Conservation (phyloP, 2,329 filamentous ascomycete species). For the Diplodia corticola region DNA sequence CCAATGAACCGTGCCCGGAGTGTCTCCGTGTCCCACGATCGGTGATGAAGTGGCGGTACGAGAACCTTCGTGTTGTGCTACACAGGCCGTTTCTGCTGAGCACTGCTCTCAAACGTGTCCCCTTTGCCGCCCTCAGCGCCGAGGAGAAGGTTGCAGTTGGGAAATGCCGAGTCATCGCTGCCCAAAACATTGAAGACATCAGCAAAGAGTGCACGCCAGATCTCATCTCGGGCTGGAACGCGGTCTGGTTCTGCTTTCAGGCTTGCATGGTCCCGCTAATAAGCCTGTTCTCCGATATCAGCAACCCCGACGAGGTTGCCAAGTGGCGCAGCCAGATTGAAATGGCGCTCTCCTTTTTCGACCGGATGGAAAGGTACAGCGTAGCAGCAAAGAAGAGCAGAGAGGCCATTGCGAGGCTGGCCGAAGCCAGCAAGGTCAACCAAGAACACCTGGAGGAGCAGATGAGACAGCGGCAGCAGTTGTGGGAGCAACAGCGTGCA, state of each 20-base stretch:
- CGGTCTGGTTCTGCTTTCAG: constrained; percentile 79
- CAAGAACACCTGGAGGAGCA: constrained; percentile 15
- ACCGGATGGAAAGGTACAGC: constrained; percentile 46
- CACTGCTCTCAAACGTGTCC: constrained; percentile 58
- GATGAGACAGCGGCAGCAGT: neutral
- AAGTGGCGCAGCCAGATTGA: constrained; percentile 47
- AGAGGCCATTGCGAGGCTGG: constrained; percentile 45
- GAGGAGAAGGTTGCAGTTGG: constrained; percentile 69
- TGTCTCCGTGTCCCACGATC: constrained; percentile 68
- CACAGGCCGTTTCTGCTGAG: constrained; percentile 71
- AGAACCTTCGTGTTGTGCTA: constrained; percentile 74
- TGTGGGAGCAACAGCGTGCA: constrained; percentile 2
- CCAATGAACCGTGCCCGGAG: constrained; percentile 65
- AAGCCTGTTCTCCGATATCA: constrained; percentile 68
- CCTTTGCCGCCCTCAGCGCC: constrained; percentile 53
- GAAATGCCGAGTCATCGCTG: constrained; percentile 68
- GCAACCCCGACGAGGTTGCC: constrained; percentile 41
- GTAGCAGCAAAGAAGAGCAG: constrained; percentile 47
- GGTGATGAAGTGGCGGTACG: constrained; percentile 81
- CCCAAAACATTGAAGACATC: constrained; percentile 71
- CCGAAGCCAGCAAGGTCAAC: constrained; percentile 41
- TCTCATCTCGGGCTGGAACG: constrained; percentile 78
- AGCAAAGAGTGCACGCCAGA: constrained; percentile 68
- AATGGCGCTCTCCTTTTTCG: constrained; percentile 45
- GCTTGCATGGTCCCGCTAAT: constrained; percentile 77